These are phyloP conservation scores for Penicillium sp. DNA, from an alignment of 2,329 filamentous ascomycete genomes.

Conservation along the genomic window DNA sequence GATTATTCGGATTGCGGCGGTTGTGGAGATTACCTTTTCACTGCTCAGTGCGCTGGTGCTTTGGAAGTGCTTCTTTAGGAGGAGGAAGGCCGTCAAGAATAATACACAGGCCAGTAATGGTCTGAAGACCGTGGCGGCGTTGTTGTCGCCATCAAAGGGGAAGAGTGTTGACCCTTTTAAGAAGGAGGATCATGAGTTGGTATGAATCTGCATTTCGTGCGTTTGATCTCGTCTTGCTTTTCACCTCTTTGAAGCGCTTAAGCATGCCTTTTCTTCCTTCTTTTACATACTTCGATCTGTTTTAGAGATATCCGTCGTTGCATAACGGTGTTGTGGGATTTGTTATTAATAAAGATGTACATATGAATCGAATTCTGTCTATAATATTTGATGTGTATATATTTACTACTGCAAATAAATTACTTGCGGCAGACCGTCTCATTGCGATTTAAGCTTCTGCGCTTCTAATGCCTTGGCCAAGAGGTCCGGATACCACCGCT, in stretches of 20 bases:
- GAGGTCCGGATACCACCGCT: slow-evolving; percentile 34
- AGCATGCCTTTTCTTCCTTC: neutral
- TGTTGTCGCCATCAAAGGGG: slow-evolving; percentile 2
- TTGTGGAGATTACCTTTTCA: neutral
- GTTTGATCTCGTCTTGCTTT: neutral
- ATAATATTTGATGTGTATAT: neutral
- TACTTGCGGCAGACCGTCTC: neutral
- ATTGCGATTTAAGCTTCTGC: slow-evolving; percentile 17
- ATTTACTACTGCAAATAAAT: neutral
- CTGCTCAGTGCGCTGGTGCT: neutral
- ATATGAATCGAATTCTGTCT: neutral
- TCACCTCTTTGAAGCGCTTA: neutral
- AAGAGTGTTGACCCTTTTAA: neutral
- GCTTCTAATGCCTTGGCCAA: slow-evolving; percentile 27
- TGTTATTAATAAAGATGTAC: neutral
- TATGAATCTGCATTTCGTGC: neutral
- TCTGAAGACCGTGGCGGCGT: slow-evolving; percentile 1
- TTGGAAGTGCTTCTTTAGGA: slow-evolving; percentile 6
- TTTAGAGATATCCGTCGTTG: neutral
- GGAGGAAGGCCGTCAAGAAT: slow-evolving; percentile 3
- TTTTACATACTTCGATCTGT: neutral
- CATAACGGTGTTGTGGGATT: neutral
- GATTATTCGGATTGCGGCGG: neutral
- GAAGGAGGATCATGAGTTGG: slow-evolving; percentile 4
- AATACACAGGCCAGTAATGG: neutral